Percentiles rank a stretch among this genome's conserved stretches.
Conservation (phyloP, 2,329 filamentous ascomycete species). For the Clonostachys solani region DNA sequence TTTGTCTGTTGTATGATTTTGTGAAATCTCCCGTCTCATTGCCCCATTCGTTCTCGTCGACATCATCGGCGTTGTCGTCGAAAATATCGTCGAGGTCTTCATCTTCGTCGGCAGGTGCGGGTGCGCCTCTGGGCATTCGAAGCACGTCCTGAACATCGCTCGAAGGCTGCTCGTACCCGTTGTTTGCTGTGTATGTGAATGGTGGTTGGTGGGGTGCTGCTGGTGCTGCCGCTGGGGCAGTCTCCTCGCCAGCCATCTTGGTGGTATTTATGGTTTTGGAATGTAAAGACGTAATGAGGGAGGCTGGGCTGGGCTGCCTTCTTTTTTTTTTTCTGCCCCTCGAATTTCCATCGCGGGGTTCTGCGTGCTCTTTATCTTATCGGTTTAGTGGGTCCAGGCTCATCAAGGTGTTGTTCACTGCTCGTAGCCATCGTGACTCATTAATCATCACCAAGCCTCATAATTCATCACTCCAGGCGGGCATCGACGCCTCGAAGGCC, state of each 20-base stretch:
- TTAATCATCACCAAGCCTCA: too few relatives aligned
- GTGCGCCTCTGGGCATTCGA: slow-evolving; percentile 17
- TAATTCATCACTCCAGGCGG: too few relatives aligned
- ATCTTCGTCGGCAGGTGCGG: slow-evolving; percentile 20
- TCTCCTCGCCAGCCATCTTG: slow-evolving; percentile 11
- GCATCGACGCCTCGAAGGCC: too few relatives aligned
- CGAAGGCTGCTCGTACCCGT: slow-evolving; percentile 32
- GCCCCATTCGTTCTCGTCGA: slow-evolving; percentile 53
- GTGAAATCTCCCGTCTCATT: slow-evolving; percentile 66
- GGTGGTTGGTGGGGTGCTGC: slow-evolving; percentile 39
- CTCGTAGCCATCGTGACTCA: too few relatives aligned
- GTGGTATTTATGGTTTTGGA: not conserved
- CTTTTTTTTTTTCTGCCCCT: not conserved
- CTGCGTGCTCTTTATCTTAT: not conserved
- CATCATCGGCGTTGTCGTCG: slow-evolving; percentile 53
- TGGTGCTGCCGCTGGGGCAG: slow-evolving; percentile 18
- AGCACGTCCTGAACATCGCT: slow-evolving; percentile 24
- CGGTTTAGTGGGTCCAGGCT: not conserved
- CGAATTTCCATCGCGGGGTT: not conserved
- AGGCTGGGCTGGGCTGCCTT: not conserved
- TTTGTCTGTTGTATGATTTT: slow-evolving; percentile 85
- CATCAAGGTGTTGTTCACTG: too few relatives aligned
- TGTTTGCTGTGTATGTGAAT: slow-evolving; percentile 35
- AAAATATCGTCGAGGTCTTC: slow-evolving; percentile 35
- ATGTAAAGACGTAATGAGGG: not conserved